Evolutionary conservation across 2,329 filamentous ascomycete species (phyloP).

Genomic region (Colletotrichum brevisporum): DNA sequence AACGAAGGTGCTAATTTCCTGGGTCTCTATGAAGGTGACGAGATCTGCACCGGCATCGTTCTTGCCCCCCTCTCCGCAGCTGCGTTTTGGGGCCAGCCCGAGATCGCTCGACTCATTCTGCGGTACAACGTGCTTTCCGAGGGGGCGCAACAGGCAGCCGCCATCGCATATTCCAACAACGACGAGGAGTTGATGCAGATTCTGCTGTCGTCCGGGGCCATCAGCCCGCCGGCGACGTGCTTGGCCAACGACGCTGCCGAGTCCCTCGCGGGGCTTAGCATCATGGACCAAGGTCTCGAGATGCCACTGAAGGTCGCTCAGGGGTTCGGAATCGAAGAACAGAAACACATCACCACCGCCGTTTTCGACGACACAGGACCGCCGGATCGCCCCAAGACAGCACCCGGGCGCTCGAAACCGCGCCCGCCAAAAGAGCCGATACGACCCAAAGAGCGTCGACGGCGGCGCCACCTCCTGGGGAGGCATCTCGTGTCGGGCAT

Average conservation of each 20-base stretch:
- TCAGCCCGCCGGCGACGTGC: neutral
- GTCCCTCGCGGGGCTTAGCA: neutral
- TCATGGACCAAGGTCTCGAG: neutral
- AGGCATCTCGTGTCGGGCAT: constrained; percentile 33
- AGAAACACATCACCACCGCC: neutral
- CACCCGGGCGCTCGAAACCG: neutral
- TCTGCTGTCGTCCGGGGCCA: constrained; percentile 36
- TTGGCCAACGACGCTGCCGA: constrained; percentile 1
- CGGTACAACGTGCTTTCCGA: constrained; percentile 35
- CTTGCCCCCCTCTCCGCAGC: constrained; percentile 49
- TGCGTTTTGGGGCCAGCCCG: constrained; percentile 46
- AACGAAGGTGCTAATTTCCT: constrained; percentile 43
- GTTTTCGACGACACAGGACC: neutral
- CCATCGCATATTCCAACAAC: constrained; percentile 42
- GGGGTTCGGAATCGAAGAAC: neutral
- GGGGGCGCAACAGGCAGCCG: constrained; percentile 43
- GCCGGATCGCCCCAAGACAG: neutral
- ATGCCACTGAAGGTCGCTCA: no score
- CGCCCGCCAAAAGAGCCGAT: constrained; percentile 7
- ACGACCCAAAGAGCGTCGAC: constrained; percentile 13
- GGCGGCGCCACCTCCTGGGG: constrained; percentile 31
- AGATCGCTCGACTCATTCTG: constrained; percentile 45
- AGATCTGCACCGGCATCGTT: constrained; percentile 25
- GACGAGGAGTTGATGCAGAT: constrained; percentile 42
- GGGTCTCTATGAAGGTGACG: constrained; percentile 31